phyloP scores from a whole-genome alignment of 2,329 filamentous ascomycete species.

The Moelleriella libera region DNA sequence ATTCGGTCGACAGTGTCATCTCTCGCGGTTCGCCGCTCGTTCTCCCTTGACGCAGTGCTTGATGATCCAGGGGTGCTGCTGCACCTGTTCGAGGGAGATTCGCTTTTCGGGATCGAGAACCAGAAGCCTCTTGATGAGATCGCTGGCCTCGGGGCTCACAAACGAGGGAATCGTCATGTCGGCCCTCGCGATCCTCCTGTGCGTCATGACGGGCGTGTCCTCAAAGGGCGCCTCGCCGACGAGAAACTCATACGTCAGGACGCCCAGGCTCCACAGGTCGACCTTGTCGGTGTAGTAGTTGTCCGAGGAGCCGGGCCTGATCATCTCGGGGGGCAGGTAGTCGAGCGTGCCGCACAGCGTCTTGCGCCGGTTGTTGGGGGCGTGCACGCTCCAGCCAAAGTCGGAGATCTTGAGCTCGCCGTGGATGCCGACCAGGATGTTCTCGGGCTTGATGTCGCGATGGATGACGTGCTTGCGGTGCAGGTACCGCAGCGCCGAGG shows the following conservation, averaged over 20 bases:
- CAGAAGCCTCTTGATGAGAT: conserved; percentile 85
- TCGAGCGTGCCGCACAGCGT: conserved; percentile 97
- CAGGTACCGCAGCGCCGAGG: conserved; percentile 18
- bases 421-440: conserved; percentile 54
- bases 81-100: conserved; percentile 77
- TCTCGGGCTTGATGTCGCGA: conserved; percentile 20
- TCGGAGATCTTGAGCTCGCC: conserved; percentile 98
- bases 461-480: conserved; percentile 18
- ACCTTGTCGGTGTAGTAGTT: conserved; percentile 94
- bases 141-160: conserved; percentile 77
- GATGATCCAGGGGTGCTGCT: conserved; percentile 87
- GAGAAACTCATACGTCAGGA: conserved; percentile 90
- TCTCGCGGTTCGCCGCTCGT: conserved; percentile 35
- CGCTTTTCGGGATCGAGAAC: conserved; percentile 90
- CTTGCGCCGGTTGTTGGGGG: conserved; percentile 81
- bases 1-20: conserved; percentile 9
- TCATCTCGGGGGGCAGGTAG: conserved; percentile 96
- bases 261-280: conserved; percentile 89
- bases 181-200: conserved; percentile 70
- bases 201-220: conserved; percentile 88
- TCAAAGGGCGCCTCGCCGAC: conserved; percentile 96
- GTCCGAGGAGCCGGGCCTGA: conserved; percentile 64
- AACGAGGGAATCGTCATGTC: conserved; percentile 90
- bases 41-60: conserved; percentile 76
- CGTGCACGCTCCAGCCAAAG: conserved; percentile 97